phyloP scores from a whole-genome alignment of 2,329 filamentous ascomycete genomes.

The Fusarium robinianum region DNA sequence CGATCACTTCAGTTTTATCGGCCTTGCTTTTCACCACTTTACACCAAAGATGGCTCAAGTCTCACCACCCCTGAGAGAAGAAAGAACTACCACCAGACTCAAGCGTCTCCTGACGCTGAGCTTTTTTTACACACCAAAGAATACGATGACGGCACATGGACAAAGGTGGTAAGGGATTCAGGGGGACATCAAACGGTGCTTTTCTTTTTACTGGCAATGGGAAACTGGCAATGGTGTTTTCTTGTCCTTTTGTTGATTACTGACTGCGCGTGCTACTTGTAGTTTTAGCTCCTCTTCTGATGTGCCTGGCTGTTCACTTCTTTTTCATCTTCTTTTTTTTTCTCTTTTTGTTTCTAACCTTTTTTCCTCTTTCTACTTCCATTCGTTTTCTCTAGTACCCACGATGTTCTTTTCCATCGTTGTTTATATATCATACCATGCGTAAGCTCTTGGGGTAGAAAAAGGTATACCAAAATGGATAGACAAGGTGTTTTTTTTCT shows the following conservation, averaged over 20 bases:
- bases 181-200: slow-evolving; percentile 11
- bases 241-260: slow-evolving; percentile 18
- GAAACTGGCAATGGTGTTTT: slow-evolving; percentile 20
- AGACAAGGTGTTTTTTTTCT: slow-evolving; percentile 34
- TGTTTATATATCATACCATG: slow-evolving; percentile 32
- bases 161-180: slow-evolving; percentile 11
- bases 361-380: slow-evolving; percentile 19
- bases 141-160: slow-evolving; percentile 9
- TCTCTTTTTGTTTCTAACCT: slow-evolving; percentile 16
- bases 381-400: slow-evolving; percentile 18
- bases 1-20: background rate
- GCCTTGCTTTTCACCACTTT: slow-evolving; percentile 8
- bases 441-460: slow-evolving; percentile 37
- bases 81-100: no score
- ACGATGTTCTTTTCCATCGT: no score
- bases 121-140: slow-evolving; percentile 21
- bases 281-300: slow-evolving; percentile 32
- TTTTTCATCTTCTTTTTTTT: slow-evolving; percentile 5
- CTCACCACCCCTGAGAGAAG: slow-evolving; percentile 8
- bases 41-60: slow-evolving; percentile 18
- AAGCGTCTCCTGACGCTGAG: slow-evolving; percentile 10
- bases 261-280: slow-evolving; percentile 10
- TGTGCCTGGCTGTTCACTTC: slow-evolving; percentile 4
- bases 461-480: slow-evolving; percentile 40
- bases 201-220: no score